A percentile compares a stretch with the other conserved stretches of the same genome.
These are phyloP conservation scores for Paramecium sexaurelia DNA, from an alignment of 73 alveolate species.

Conservation along the genomic window DNA sequence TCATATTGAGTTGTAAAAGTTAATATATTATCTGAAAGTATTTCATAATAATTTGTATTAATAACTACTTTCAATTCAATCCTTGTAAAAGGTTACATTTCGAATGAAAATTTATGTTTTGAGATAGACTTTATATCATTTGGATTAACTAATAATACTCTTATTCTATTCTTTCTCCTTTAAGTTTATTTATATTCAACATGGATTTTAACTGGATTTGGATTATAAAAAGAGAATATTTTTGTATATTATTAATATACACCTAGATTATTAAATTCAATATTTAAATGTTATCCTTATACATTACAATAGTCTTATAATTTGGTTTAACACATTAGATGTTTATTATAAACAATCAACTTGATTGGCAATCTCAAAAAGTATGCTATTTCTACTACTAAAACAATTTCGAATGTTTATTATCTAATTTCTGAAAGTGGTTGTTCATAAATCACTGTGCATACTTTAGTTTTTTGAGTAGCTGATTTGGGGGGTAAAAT, in stretches of 20 bases:
- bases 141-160: background rate
- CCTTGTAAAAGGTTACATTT: background rate
- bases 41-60: conserved; percentile 25
- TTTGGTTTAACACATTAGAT: background rate
- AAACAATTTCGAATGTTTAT: conserved; percentile 9
- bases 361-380: background rate
- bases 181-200: background rate
- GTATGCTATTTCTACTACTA: conserved; percentile 18
- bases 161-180: background rate
- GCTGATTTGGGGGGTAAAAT: background rate
- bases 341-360: background rate
- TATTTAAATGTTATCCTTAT: background rate
- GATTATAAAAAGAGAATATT: background rate
- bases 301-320: background rate
- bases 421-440: background rate
- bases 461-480: background rate
- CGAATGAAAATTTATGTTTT: conserved; percentile 41
- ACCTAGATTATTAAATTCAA: conserved; percentile 1
- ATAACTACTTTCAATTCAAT: background rate
- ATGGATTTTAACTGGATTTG: conserved; percentile 37
- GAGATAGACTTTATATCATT: background rate
- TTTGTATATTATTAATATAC: background rate
- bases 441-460: background rate
- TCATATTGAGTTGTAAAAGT: background rate
- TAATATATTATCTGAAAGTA: background rate